phyloP scores from a whole-genome alignment of 176 grass and related monocot genomes.

The Ampelocalamus luodianensis region DNA sequence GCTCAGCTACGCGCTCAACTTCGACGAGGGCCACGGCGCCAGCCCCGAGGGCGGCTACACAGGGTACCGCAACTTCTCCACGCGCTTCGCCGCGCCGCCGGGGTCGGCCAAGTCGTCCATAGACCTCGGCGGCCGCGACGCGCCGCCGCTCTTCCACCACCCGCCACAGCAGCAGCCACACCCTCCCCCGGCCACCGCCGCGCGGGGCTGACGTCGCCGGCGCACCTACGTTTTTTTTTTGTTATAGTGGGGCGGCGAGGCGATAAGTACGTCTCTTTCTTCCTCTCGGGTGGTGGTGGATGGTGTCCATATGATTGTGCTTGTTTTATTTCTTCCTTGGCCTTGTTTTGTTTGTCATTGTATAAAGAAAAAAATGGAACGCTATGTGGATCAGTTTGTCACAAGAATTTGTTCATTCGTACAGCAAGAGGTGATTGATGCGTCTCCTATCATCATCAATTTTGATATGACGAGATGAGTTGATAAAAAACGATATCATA shows the following conservation, averaged over 20 bases:
- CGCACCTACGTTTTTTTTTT: neutral
- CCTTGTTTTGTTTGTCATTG: neutral
- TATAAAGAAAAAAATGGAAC: neutral
- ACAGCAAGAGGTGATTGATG: neutral
- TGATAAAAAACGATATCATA: neutral
- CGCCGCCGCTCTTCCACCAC: conserved; percentile 47
- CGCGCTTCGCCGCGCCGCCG: conserved; percentile 59
- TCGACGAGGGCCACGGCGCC: conserved; percentile 58
- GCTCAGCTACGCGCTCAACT: conserved; percentile 91
- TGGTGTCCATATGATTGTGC: conserved; percentile 18
- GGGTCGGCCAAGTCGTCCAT: conserved; percentile 51
- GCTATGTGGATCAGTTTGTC: neutral
- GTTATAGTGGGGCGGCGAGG: conserved; percentile 28
- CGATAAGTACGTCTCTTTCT: conserved; percentile 62
- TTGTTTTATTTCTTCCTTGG: neutral
- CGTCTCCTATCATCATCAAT: neutral
- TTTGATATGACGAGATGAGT: neutral
- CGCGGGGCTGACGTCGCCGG: neutral
- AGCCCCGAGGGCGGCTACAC: conserved; percentile 49
- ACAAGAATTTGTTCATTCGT: neutral
- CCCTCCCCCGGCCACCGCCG: neutral
- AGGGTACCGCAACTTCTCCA: conserved; percentile 71
- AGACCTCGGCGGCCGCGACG: conserved; percentile 68
- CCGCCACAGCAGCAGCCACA: conserved; percentile 20
- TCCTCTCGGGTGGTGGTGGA: conserved; percentile 6